A percentile compares a stretch with the other conserved stretches of the same genome.
Evolutionary conservation across 352 stramenopile species (phyloP).

Genomic region (Pythium biforme): DNA sequence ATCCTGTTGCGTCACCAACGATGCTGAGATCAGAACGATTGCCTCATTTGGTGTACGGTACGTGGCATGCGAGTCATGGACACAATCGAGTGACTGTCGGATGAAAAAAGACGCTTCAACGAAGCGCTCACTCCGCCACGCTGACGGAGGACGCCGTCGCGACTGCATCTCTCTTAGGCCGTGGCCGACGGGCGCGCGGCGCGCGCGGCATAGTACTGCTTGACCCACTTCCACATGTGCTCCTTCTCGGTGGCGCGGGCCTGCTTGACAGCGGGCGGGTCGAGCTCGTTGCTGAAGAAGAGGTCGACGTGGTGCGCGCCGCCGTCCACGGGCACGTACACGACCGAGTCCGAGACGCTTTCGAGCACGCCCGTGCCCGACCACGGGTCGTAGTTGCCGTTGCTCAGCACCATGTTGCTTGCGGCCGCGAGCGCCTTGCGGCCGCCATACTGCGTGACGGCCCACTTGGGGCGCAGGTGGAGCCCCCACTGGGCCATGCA

Average conservation of each 20-base stretch:
- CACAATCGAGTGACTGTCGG: too few species aligned
- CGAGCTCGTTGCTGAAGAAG: slow-evolving; percentile 88
- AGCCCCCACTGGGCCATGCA: slow-evolving; percentile 69
- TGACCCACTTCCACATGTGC: slow-evolving; percentile 84
- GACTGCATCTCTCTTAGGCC: too few species aligned
- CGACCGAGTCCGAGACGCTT: slow-evolving; percentile 62
- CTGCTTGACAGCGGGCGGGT: slow-evolving; percentile 67
- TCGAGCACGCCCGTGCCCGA: slow-evolving; percentile 83
- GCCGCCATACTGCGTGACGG: slow-evolving; percentile 70
- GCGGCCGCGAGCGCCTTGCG: slow-evolving; percentile 54
- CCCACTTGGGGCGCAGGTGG: slow-evolving; percentile 61
- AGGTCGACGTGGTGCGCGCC: slow-evolving; percentile 90
- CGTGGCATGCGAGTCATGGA: too few species aligned
- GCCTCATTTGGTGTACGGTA: too few species aligned
- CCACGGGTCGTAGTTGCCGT: slow-evolving; percentile 94
- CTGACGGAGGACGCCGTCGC: too few species aligned
- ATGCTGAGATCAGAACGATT: background rate
- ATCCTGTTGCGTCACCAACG: background rate
- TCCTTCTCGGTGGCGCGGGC: slow-evolving; percentile 68
- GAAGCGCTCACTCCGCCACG: background rate
- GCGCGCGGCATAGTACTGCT: slow-evolving; percentile 6
- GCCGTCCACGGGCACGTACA: slow-evolving; percentile 70
- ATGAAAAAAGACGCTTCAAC: background rate
- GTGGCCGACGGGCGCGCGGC: background rate
- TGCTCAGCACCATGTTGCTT: slow-evolving; percentile 95